Conservation (phyloP, 2,329 filamentous ascomycete genomes). For the Xylaria sp. region DNA sequence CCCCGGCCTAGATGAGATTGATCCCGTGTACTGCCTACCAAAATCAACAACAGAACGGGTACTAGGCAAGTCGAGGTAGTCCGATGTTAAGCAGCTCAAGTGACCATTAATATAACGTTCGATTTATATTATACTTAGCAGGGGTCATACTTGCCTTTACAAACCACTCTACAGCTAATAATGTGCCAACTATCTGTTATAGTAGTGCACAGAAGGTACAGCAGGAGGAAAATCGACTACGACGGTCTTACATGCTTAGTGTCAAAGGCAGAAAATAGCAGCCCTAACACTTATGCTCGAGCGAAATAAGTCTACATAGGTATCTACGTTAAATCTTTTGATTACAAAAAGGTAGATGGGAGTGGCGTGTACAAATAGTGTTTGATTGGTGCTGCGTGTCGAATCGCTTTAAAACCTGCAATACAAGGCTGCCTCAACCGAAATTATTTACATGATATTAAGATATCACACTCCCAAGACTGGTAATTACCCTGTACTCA, state of each 20-base stretch:
- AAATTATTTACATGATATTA: background rate
- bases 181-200: constrained; percentile 61
- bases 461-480: background rate
- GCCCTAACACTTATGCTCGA: background rate
- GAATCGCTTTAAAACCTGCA: background rate
- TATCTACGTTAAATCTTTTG: background rate
- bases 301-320: constrained; percentile 4
- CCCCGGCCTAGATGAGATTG: constrained; percentile 80
- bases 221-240: constrained; percentile 58
- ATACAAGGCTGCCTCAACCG: background rate
- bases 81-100: constrained; percentile 13
- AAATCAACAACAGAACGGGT: constrained; percentile 71
- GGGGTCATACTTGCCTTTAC: constrained; percentile 60
- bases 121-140: too few relatives aligned
- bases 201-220: constrained; percentile 75
- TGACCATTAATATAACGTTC: background rate
- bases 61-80: constrained; percentile 56
- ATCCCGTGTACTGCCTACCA: constrained; percentile 89
- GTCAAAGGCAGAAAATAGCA: background rate
- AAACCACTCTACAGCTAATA: constrained; percentile 69
- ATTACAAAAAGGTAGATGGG: background rate
- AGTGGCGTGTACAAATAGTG: background rate
- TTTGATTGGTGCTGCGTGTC: background rate
- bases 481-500: too few relatives aligned
- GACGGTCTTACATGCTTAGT: background rate